A percentile compares a stretch with the other conserved stretches of the same genome.
Conservation (phyloP, 2,329 filamentous ascomycete genomes). For the Sclerotinia subarctica region DNA sequence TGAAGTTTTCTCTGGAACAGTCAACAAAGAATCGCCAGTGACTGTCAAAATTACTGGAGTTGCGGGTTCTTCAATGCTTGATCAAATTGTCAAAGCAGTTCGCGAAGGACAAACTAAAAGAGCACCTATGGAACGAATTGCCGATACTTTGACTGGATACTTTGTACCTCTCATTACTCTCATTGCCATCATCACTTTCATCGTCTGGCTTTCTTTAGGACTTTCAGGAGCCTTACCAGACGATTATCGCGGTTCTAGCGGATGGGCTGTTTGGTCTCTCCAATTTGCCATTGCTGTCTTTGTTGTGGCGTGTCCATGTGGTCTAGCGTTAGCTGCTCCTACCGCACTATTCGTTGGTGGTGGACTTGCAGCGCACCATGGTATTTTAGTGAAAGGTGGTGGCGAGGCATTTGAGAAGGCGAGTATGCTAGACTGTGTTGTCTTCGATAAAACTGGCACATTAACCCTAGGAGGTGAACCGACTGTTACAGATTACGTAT, state of each 20-base stretch:
- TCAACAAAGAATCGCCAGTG: slow-evolving; percentile 66
- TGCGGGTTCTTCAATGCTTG: slow-evolving; percentile 70
- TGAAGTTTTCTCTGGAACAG: slow-evolving; percentile 66
- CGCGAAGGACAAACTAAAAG: slow-evolving; percentile 73
- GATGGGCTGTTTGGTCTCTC: slow-evolving; percentile 70
- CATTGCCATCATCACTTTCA: slow-evolving; percentile 67
- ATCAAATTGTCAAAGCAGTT: slow-evolving; percentile 74
- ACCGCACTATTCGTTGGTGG: slow-evolving; percentile 58
- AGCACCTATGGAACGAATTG: slow-evolving; percentile 72
- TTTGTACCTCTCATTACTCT: slow-evolving; percentile 73
- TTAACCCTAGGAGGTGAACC: slow-evolving; percentile 64
- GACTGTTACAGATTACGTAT: slow-evolving; percentile 49
- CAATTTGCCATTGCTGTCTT: slow-evolving; percentile 69
- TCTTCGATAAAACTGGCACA: slow-evolving; percentile 61
- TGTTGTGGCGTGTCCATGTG: slow-evolving; percentile 60
- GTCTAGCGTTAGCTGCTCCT: slow-evolving; percentile 56
- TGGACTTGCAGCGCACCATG: slow-evolving; percentile 54
- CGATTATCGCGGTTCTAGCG: slow-evolving; percentile 53
- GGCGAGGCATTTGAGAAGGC: slow-evolving; percentile 59
- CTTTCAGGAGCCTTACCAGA: slow-evolving; percentile 54
- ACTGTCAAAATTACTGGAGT: slow-evolving; percentile 61
- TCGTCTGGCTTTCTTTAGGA: slow-evolving; percentile 67
- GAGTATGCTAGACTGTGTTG: slow-evolving; percentile 51
- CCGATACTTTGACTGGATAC: slow-evolving; percentile 69
- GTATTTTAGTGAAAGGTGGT: slow-evolving; percentile 57